Evolutionary conservation across 1,284 basidiomycete genomes (phyloP), one percentile per base, ranked within the genome.

Genomic region (Coniophora puteana): DNA sequence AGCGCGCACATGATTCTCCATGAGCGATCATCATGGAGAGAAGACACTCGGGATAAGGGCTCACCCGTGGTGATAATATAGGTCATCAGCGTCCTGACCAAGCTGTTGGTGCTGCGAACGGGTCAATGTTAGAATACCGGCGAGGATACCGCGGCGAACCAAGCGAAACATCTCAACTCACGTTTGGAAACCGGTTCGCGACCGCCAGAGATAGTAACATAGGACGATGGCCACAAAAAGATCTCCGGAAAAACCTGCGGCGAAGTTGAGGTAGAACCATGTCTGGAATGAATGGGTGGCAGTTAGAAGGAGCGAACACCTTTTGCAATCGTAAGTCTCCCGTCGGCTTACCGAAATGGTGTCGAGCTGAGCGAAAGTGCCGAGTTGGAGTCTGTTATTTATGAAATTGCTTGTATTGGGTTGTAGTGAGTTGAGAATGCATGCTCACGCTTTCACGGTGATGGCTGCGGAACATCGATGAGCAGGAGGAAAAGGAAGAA

Each of bases 31-130:
- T 6, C 12, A 34, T 28, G 4, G 2, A 4, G 22, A 29, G 5
- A 31, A 18, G n/a, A n/a, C n/a, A n/a, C n/a, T n/a, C n/a, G n/a
- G n/a, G n/a, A n/a, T n/a, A n/a, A 6, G 10, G 18, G n/a, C 41
- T 68, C 41, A 41, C 74, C 72, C 0, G 72, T 75, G 41, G 73
- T 71, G 32, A 74, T 60, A 2, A 67, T 63, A 41, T 74, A 76
- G 27, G 60, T 40, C 56, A 75, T 67, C 4, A 76, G 60, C 1
- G 56, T 51, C 12, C 59, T 61, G 38, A 75, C 63, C 7, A 76
- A 46, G 3, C 63, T 62, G 41, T 76, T 66, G 13, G 72, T 73
- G 44, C 74, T 74, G 45, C 38, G n/a, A 18, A 10, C 26, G 41
- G 4, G 14, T 32, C 34, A 14, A 23, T 27, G 27, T 32, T 17